Evolutionary conservation across 2,329 filamentous ascomycete genomes (phyloP), one percentile per base, ranked within the genome.

Genomic region (Colletotrichum liaoningense): DNA sequence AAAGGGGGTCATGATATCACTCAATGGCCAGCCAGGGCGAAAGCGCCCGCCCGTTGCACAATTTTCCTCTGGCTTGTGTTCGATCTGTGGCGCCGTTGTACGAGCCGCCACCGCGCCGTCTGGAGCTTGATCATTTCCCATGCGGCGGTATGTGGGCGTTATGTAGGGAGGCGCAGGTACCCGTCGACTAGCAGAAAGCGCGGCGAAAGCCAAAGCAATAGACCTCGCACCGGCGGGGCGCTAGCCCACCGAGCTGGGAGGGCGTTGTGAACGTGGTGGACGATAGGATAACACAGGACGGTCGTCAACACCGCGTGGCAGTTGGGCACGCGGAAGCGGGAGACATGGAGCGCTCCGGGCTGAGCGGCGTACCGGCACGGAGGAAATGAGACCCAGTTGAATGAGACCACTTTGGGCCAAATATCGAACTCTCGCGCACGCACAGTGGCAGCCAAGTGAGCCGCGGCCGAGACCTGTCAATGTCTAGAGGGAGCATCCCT

Each of bases 91-190:
- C 59, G 67, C 49, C 38, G 69, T 72, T 55, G 42, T 38, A 69
- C 33, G 59, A 58, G 38, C 42, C 59, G 24, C 52, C 16, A 52
- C 30, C 14, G 16, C 49, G 35, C 55, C 59, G 46, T 55, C 26
- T 42, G 24, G 30, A 38, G 52, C 54, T 30, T 60, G 28, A 33
- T 54, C 26, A 59, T 46, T 49, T 59, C 28, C 69, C 59, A 64
- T 42, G 60, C n/a, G 42, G 56, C 26, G 46, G 59, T 33, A 65
- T 49, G 62, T 55, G 38, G 62, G 38, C 54, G 33, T 54, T 55
- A 70, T 60, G 56, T 49, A 56, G 24, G 56, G 70, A 70, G 70
- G 60, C 70, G 67, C 67, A 73, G 70, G 70, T 66, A 73, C 70
- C 67, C 70, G 70, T 42, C 55, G 35, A 30, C 60, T 70, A 55